Evolutionary conservation across 176 grass and related monocot genomes (phyloP).

Genomic region (Saccharum officinarum): DNA sequence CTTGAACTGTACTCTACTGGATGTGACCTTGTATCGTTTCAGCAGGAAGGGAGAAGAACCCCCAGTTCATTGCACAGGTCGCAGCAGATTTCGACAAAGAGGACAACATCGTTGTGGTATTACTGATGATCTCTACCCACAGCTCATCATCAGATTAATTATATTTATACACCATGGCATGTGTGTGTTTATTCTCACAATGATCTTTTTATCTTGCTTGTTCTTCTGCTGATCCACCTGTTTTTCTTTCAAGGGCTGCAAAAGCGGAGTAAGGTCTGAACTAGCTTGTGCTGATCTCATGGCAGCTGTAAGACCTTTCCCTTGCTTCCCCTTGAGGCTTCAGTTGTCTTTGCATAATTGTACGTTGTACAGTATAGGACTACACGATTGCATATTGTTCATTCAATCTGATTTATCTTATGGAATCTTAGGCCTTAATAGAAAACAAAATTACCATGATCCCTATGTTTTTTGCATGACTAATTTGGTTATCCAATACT

Average conservation of each 20-base stretch:
- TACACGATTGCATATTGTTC: neutral
- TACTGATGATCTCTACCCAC: neutral
- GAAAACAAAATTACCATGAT: neutral
- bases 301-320: slow-evolving; percentile 44
- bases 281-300: slow-evolving; percentile 62
- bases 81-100: slow-evolving; percentile 46
- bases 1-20: neutral
- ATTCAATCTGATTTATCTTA: neutral
- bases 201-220: neutral
- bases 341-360: neutral
- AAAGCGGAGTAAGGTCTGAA: slow-evolving; percentile 63
- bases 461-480: neutral
- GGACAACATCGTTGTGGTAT: slow-evolving; percentile 72
- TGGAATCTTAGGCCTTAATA: neutral
- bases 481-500: neutral
- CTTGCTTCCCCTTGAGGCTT: neutral
- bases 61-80: slow-evolving; percentile 57
- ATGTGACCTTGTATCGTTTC: neutral
- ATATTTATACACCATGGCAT: neutral
- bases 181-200: neutral
- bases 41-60: slow-evolving; percentile 70
- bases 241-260: slow-evolving; percentile 50
- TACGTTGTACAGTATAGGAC: neutral
- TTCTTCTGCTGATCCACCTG: slow-evolving; percentile 6
- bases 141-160: neutral